phyloP scores from a whole-genome alignment of 305 asterid genomes.

The Rubia balearica region DNA sequence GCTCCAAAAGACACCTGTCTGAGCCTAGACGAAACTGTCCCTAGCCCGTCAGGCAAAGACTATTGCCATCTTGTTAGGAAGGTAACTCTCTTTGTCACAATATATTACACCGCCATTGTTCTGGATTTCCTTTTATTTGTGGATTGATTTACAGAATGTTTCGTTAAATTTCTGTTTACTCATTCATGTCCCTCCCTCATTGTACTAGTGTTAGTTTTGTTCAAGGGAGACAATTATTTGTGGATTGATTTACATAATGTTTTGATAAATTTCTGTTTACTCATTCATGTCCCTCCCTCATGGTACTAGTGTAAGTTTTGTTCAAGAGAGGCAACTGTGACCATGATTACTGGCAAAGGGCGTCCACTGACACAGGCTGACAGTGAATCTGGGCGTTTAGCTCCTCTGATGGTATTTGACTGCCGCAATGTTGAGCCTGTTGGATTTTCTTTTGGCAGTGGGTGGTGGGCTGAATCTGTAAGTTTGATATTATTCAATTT shows the following conservation, averaged over 20 bases:
- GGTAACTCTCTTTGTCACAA: constrained; percentile 25
- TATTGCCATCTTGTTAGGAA: constrained; percentile 61
- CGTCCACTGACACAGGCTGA: constrained; percentile 52
- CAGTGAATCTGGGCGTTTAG: constrained; percentile 44
- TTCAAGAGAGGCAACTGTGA: constrained; percentile 68
- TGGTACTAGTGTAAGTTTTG: constrained; percentile 80
- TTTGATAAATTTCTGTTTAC: neutral
- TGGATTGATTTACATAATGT: too few relatives aligned
- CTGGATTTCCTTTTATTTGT: neutral
- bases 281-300: constrained; percentile 10
- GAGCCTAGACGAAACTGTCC: constrained; percentile 54
- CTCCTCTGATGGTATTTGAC: constrained; percentile 77
- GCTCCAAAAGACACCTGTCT: constrained; percentile 62
- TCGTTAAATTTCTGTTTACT: neutral
- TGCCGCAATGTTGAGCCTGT: constrained; percentile 91
- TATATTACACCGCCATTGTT: neutral
- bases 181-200: constrained; percentile 8
- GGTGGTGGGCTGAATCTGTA: constrained; percentile 90
- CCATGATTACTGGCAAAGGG: constrained; percentile 73
- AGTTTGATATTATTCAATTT: constrained; percentile 24
- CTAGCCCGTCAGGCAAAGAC: constrained; percentile 60
- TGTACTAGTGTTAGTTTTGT: too few relatives aligned
- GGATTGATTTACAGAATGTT: neutral
- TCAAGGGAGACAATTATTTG: too few relatives aligned
- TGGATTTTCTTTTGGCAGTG: constrained; percentile 60